phyloP scores from a whole-genome alignment of 306 rosid species.

The Hippophae tibetana region DNA sequence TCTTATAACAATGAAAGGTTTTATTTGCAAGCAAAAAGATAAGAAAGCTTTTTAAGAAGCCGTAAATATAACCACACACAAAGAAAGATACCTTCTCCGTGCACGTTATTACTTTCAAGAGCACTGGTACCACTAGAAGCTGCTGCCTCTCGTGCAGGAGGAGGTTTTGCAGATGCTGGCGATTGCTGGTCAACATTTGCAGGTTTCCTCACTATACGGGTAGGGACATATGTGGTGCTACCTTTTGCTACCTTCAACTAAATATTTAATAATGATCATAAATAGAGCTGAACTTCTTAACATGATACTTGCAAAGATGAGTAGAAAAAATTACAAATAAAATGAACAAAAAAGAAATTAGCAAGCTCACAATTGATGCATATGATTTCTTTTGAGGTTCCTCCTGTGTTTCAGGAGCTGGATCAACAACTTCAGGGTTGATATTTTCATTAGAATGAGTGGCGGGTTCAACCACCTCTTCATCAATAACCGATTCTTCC shows the following conservation, averaged over 20 bases:
- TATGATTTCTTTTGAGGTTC: slow-evolving; percentile 70
- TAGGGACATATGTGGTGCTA: slow-evolving; percentile 30
- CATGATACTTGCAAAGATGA: background rate
- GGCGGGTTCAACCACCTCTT: slow-evolving; percentile 43
- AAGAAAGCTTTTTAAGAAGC: background rate
- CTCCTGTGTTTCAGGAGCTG: slow-evolving; percentile 53
- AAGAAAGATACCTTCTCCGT: slow-evolving; percentile 62
- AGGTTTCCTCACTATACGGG: slow-evolving; percentile 40
- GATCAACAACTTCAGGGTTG: slow-evolving; percentile 30
- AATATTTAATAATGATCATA: slow-evolving; percentile 18
- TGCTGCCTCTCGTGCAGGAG: slow-evolving; percentile 40
- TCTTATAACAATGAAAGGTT: too few relatives aligned
- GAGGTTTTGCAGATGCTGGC: slow-evolving; percentile 35
- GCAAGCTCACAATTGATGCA: slow-evolving; percentile 78
- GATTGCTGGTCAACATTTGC: slow-evolving; percentile 44
- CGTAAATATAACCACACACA: background rate
- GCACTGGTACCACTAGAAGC: slow-evolving; percentile 47
- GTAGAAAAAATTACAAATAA: slow-evolving; percentile 1
- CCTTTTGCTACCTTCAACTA: slow-evolving; percentile 61
- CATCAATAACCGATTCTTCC: slow-evolving; percentile 63
- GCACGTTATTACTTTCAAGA: slow-evolving; percentile 55
- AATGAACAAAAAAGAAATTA: slow-evolving; percentile 10
- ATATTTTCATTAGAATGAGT: slow-evolving; percentile 31
- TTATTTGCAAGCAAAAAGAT: too few relatives aligned
- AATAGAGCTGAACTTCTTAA: slow-evolving; percentile 2